Conservation (phyloP, 1,284 basidiomycete species). For the Amylostereum areolatum region DNA sequence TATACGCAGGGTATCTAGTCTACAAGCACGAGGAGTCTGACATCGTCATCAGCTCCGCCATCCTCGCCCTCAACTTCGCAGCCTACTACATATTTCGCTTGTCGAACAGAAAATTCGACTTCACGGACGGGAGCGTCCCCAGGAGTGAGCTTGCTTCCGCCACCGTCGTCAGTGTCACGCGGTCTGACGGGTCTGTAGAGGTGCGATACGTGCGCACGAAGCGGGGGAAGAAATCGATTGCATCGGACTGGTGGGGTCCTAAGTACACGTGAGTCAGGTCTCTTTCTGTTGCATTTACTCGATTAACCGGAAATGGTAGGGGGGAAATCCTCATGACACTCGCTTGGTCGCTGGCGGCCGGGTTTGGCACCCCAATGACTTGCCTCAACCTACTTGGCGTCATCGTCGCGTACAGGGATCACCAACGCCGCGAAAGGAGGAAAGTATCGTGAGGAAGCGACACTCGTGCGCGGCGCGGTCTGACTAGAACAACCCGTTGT, state of each 20-base stretch:
- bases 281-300: neutral
- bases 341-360: slow-evolving; percentile 92
- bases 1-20: slow-evolving; percentile 93
- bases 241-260: slow-evolving; percentile 98
- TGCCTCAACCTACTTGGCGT: slow-evolving; percentile 97
- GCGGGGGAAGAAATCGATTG: slow-evolving; percentile 86
- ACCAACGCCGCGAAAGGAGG: slow-evolving; percentile 90
- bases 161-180: neutral
- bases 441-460: too few species aligned
- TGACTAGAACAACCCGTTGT: too few species aligned
- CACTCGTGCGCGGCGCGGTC: too few species aligned
- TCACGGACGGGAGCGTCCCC: slow-evolving; percentile 89
- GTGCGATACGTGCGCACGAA: slow-evolving; percentile 81
- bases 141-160: slow-evolving; percentile 54
- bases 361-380: slow-evolving; percentile 87
- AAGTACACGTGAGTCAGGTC: slow-evolving; percentile 71
- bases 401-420: slow-evolving; percentile 82
- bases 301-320: slow-evolving; percentile 27
- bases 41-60: slow-evolving; percentile 47
- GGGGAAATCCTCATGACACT: slow-evolving; percentile 89
- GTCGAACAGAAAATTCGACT: slow-evolving; percentile 95
- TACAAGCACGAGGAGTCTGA: slow-evolving; percentile 84
- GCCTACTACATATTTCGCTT: slow-evolving; percentile 93
- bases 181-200: slow-evolving; percentile 35
- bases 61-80: slow-evolving; percentile 63